Percentiles rank a stretch among this genome's conserved stretches.
Evolutionary conservation across 768 basidiomycete genomes (phyloP).

Genomic region (Pleurotus salmoneostramineus): DNA sequence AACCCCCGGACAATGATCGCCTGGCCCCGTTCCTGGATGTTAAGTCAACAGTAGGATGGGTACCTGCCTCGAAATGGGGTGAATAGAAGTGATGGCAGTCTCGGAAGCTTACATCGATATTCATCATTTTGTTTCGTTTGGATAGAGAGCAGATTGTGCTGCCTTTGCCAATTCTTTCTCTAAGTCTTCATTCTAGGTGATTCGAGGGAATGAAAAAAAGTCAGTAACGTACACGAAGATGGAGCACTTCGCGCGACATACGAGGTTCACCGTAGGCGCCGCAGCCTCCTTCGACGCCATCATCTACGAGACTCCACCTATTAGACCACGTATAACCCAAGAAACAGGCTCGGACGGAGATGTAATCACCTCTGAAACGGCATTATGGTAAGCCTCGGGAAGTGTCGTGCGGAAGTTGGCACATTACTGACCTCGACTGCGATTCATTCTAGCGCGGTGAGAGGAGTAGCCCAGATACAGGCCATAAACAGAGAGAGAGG

Average conservation of each 20-base stretch:
- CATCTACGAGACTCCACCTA: neutral
- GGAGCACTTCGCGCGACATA: slow-evolving; percentile 12
- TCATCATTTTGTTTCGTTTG: neutral
- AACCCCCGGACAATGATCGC: no score
- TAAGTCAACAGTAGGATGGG: no score
- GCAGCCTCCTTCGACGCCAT: slow-evolving; percentile 11
- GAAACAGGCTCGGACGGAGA: neutral
- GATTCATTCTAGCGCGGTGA: slow-evolving; percentile 50
- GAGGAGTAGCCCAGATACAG: slow-evolving; percentile 47
- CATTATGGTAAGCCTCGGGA: neutral
- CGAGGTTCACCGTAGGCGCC: slow-evolving; percentile 18
- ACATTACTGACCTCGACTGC: slow-evolving; percentile 47
- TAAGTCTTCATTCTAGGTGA: slow-evolving; percentile 30
- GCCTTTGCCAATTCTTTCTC: slow-evolving; percentile 38
- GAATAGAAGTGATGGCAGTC: no score
- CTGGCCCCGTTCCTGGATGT: no score
- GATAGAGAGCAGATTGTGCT: slow-evolving; percentile 26
- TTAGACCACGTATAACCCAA: neutral
- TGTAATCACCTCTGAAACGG: neutral
- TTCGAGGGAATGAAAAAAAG: slow-evolving; percentile 20
- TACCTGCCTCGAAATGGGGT: no score
- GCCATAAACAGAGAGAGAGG: slow-evolving; percentile 48
- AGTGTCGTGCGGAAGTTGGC: neutral
- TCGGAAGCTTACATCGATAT: neutral
- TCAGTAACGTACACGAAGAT: slow-evolving; percentile 4